A percentile compares a stretch with the other conserved stretches of the same genome.
phyloP scores from a whole-genome alignment of 768 basidiomycete genomes.

The Mycena crocata region DNA sequence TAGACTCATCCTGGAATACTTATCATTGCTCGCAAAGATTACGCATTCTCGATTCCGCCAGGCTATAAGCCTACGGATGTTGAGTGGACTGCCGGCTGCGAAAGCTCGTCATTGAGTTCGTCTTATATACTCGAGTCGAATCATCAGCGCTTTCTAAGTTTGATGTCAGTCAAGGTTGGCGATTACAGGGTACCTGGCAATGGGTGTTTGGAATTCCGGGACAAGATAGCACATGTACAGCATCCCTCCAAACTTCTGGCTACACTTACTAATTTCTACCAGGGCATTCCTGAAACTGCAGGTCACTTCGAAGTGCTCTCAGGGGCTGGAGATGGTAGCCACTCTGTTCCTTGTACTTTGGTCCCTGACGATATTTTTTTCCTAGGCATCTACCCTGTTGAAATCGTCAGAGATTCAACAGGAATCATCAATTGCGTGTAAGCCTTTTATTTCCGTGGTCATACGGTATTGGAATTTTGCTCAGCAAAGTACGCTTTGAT shows the following conservation, averaged over 20 bases:
- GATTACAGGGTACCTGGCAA: constrained; percentile 27
- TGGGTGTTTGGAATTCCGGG: constrained; percentile 27
- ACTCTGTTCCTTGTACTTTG: background rate
- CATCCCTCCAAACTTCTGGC: background rate
- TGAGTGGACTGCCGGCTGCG: constrained; percentile 26
- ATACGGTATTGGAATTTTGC: background rate
- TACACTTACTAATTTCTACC: background rate
- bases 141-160: background rate
- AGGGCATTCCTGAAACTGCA: constrained; percentile 18
- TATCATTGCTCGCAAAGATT: constrained; percentile 27
- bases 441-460: background rate
- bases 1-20: constrained; percentile 28
- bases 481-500: constrained; percentile 31
- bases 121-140: background rate
- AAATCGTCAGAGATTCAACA: constrained; percentile 19
- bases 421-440: constrained; percentile 26
- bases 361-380: background rate
- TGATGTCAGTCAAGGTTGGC: constrained; percentile 28
- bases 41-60: constrained; percentile 20
- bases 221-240: constrained; percentile 24
- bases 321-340: constrained; percentile 23
- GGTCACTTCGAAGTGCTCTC: constrained; percentile 28
- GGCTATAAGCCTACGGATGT: constrained; percentile 25
- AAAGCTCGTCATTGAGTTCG: constrained; percentile 24
- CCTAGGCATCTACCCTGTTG: constrained; percentile 25